Evolutionary conservation across 495 filamentous ascomycete genomes (phyloP), one percentile per base, ranked within the genome.

Genomic region (Aspergillus asperescens): DNA sequence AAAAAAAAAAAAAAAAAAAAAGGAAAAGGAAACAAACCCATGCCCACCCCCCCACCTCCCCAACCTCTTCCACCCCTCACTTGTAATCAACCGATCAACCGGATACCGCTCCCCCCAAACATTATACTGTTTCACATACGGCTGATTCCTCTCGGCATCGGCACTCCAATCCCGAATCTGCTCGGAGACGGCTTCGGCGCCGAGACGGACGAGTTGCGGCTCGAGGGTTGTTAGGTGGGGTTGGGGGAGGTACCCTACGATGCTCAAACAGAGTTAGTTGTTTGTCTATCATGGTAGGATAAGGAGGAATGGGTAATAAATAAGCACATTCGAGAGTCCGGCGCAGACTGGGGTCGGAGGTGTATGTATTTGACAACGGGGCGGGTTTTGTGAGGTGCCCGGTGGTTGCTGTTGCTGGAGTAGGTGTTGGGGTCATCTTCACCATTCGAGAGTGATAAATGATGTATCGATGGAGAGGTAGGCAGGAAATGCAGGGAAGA

Each of bases 21-120:
- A n/a, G 18, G 23, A 48, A 18, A 9, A 35, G 5, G 38, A 15
- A 7, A 37, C 57, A 25, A 19, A 66, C 59, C 51, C 67, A 48
- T 64, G 52, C 28, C 57, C 43, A 15, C 57, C 70, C 40, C 64
- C 73, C 73, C 56, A 73, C 46, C 59, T 54, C 2, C 63, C 70
- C 8, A 75, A 47, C 19, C 64, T 55, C 28, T 71, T 71, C 73
- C 72, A 76, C 25, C 73, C 73, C 35, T 75, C 69, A 3, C 62
- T 67, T 2, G 72, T 75, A 1, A 74, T 47, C 23, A 75, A 51
- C 24, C 64, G 60, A 48, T 75, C 70, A 57, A 69, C 62, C 12
- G 66, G 62, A 49, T 74, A 70, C 35, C 62, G 52, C 27, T 65
- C 59, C 1, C 69, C 69, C 69, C 69, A 72, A 7, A 70, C 69